A percentile compares a stretch with the other conserved stretches of the same genome.
These are phyloP conservation scores for Colletotrichum ledebouriae DNA, from an alignment of 2,329 filamentous ascomycete species.

Conservation along the genomic window DNA sequence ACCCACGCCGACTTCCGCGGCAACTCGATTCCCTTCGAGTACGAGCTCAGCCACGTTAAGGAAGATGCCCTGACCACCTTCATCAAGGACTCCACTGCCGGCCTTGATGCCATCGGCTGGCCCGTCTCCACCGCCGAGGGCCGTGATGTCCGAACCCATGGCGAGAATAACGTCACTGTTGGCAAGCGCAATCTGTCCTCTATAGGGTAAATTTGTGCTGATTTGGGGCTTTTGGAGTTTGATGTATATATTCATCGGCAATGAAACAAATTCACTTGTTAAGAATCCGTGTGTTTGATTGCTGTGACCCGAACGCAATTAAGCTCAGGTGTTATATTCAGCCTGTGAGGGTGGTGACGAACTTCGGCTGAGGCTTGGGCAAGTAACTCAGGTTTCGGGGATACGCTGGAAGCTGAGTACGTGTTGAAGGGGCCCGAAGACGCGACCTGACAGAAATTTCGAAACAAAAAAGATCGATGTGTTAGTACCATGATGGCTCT, in stretches of 20 bases:
- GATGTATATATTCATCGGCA: background rate
- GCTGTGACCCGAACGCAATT: too few relatives aligned
- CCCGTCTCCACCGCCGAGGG: conserved; percentile 30
- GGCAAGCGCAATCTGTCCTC: conserved; percentile 20
- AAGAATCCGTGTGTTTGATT: background rate
- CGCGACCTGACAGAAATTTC: too few relatives aligned
- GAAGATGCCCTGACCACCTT: conserved; percentile 36
- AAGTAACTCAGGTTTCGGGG: too few relatives aligned
- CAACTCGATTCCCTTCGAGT: conserved; percentile 39
- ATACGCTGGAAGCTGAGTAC: too few relatives aligned
- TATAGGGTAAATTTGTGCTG: conserved; percentile 28
- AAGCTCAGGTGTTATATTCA: too few relatives aligned
- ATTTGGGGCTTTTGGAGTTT: conserved; percentile 22
- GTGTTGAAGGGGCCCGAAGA: too few relatives aligned
- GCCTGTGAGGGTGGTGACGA: too few relatives aligned
- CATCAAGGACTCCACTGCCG: conserved; percentile 33
- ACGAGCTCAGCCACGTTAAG: conserved; percentile 40
- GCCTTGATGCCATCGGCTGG: conserved; percentile 33
- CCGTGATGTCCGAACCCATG: conserved; percentile 33
- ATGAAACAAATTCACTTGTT: background rate
- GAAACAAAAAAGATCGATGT: too few relatives aligned
- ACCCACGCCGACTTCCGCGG: conserved; percentile 46
- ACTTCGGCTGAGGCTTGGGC: too few relatives aligned
- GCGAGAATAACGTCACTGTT: conserved; percentile 27
- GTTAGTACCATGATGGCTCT: too few relatives aligned